These are phyloP conservation scores for Hypsizygus marmoreus DNA, from an alignment of 768 basidiomycete genomes.

Conservation along the genomic window DNA sequence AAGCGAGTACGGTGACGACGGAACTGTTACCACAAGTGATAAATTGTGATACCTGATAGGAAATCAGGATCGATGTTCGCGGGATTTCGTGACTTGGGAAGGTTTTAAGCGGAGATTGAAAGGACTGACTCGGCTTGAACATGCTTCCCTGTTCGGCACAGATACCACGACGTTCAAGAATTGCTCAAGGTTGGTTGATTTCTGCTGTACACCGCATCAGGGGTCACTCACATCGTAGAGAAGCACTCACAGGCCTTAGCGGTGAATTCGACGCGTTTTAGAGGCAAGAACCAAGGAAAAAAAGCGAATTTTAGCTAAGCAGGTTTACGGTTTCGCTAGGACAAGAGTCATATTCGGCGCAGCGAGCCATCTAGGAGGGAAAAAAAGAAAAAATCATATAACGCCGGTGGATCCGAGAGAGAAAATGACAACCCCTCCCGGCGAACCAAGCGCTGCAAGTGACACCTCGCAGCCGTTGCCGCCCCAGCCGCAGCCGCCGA, in stretches of 20 bases:
- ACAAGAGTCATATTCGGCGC: slow-evolving; percentile 32
- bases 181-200: slow-evolving; percentile 10
- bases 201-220: neutral
- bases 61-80: slow-evolving; percentile 15
- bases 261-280: slow-evolving; percentile 8
- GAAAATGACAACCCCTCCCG: slow-evolving; percentile 54
- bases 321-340: slow-evolving; percentile 37
- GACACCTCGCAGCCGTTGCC: slow-evolving; percentile 43
- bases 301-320: slow-evolving; percentile 38
- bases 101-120: slow-evolving; percentile 37
- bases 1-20: slow-evolving; percentile 13
- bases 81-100: slow-evolving; percentile 15
- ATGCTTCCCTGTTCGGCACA: slow-evolving; percentile 13
- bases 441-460: slow-evolving; percentile 40
- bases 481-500: slow-evolving; percentile 47
- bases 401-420: slow-evolving; percentile 36
- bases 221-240: slow-evolving; percentile 6
- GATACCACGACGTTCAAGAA: slow-evolving; percentile 4
- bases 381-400: slow-evolving; percentile 42
- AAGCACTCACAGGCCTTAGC: neutral
- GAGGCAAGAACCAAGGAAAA: slow-evolving; percentile 13
- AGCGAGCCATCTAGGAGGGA: slow-evolving; percentile 29
- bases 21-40: neutral
- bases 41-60: neutral
- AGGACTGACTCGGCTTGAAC: slow-evolving; percentile 8